These are phyloP conservation scores for Daedaleopsis nitida DNA, from an alignment of 768 basidiomycete species.

Conservation along the genomic window DNA sequence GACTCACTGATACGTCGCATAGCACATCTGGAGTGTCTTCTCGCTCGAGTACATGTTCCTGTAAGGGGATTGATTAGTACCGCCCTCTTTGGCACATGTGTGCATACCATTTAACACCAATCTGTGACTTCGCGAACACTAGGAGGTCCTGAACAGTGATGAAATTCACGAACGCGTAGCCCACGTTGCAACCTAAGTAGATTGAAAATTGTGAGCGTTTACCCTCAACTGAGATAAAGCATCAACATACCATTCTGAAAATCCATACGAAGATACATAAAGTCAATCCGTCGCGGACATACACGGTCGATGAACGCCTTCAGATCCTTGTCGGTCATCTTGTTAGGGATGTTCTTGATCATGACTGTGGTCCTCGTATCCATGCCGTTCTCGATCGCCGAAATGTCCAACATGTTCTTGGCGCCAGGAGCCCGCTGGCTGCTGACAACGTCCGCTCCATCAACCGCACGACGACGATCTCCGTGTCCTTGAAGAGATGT, in stretches of 20 bases:
- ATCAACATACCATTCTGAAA: slow-evolving; percentile 67
- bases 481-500: slow-evolving; percentile 9
- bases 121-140: slow-evolving; percentile 67
- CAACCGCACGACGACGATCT: not conserved
- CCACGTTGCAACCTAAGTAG: slow-evolving; percentile 67
- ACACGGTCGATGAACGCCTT: slow-evolving; percentile 68
- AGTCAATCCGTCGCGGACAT: slow-evolving; percentile 78
- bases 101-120: slow-evolving; percentile 78
- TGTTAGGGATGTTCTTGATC: slow-evolving; percentile 93
- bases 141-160: slow-evolving; percentile 77
- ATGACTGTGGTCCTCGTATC: slow-evolving; percentile 86
- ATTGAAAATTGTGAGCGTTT: not conserved
- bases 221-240: not conserved
- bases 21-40: slow-evolving; percentile 89
- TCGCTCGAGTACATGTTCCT: slow-evolving; percentile 94
- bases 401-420: slow-evolving; percentile 65
- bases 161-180: slow-evolving; percentile 90
- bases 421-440: slow-evolving; percentile 10
- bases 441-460: not conserved
- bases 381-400: slow-evolving; percentile 70
- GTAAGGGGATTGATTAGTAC: not conserved
- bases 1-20: slow-evolving; percentile 90
- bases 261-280: slow-evolving; percentile 87
- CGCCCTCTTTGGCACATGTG: not conserved
- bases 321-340: slow-evolving; percentile 79